phyloP scores from a whole-genome alignment of 495 filamentous ascomycete species.

The Polyplosphaeria fusca region DNA sequence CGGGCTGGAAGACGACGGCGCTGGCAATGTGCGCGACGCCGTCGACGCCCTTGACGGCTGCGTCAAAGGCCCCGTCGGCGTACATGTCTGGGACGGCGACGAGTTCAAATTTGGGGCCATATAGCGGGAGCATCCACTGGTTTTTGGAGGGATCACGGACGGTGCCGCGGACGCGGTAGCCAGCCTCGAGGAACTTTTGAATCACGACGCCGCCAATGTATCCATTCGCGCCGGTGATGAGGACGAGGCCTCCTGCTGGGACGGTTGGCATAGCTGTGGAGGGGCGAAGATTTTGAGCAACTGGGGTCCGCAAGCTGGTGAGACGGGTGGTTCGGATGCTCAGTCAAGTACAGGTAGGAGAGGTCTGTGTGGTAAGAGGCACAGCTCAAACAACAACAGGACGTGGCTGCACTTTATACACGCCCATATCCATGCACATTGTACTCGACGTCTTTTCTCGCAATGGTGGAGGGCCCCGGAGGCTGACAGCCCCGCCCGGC shows the following conservation, averaged over 20 bases:
- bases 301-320: too few relatives aligned
- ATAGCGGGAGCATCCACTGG: slow-evolving; percentile 18
- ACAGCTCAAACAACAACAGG: too few relatives aligned
- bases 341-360: too few relatives aligned
- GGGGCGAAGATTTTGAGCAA: too few relatives aligned
- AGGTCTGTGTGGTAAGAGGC: too few relatives aligned
- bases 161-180: slow-evolving; percentile 30
- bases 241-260: slow-evolving; percentile 14
- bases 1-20: background rate
- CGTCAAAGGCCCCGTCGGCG: slow-evolving; percentile 7
- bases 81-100: slow-evolving; percentile 13
- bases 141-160: slow-evolving; percentile 29
- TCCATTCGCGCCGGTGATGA: slow-evolving; percentile 42
- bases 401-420: too few relatives aligned
- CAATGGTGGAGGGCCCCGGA: too few relatives aligned
- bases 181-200: slow-evolving; percentile 37
- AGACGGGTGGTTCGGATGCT: too few relatives aligned
- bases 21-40: slow-evolving; percentile 21
- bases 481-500: too few relatives aligned
- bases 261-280: slow-evolving; percentile 13
- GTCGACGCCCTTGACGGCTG: slow-evolving; percentile 25
- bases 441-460: too few relatives aligned
- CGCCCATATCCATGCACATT: too few relatives aligned
- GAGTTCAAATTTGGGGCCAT: slow-evolving; percentile 15
- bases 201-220: slow-evolving; percentile 39